Conservation (phyloP, 495 filamentous ascomycete genomes). For the Aspergillus funiculosus region DNA sequence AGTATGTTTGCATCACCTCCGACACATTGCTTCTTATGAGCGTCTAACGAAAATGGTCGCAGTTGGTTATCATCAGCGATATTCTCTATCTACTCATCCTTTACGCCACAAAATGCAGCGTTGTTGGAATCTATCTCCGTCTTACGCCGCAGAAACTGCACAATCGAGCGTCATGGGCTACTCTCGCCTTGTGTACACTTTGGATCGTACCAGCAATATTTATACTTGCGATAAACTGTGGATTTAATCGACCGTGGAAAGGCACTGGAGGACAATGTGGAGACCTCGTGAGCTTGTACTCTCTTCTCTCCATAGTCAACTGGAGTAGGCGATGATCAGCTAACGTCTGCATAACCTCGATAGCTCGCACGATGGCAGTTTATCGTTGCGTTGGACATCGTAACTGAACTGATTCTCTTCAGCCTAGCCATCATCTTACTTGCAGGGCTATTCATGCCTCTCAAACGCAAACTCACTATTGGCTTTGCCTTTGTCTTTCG, state of each 20-base stretch:
- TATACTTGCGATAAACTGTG: conserved; percentile 36
- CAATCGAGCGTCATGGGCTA: conserved; percentile 31
- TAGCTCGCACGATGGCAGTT: conserved; percentile 42
- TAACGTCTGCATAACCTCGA: no score
- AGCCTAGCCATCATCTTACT: conserved; percentile 35
- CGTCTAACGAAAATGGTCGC: neutral
- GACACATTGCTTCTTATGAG: neutral
- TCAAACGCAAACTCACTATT: conserved; percentile 38
- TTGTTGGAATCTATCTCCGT: conserved; percentile 42
- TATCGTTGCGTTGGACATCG: conserved; percentile 36
- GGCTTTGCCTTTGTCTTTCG: conserved; percentile 43
- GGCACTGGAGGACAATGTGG: conserved; percentile 28
- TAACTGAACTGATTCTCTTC: conserved; percentile 40
- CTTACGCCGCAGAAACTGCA: conserved; percentile 43
- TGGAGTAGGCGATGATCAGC: neutral
- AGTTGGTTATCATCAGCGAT: conserved; percentile 38
- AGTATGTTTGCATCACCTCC: conserved; percentile 19
- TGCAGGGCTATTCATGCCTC: conserved; percentile 34
- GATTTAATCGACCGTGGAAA: conserved; percentile 36
- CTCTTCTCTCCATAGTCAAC: neutral
- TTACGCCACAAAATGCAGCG: conserved; percentile 45
- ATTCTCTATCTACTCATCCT: conserved; percentile 41
- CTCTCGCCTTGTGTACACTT: conserved; percentile 29
- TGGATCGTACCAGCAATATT: conserved; percentile 35
- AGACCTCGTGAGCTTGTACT: conserved; percentile 35